phyloP scores from a whole-genome alignment of 2,329 filamentous ascomycete genomes.

The Fusarium irregulare region DNA sequence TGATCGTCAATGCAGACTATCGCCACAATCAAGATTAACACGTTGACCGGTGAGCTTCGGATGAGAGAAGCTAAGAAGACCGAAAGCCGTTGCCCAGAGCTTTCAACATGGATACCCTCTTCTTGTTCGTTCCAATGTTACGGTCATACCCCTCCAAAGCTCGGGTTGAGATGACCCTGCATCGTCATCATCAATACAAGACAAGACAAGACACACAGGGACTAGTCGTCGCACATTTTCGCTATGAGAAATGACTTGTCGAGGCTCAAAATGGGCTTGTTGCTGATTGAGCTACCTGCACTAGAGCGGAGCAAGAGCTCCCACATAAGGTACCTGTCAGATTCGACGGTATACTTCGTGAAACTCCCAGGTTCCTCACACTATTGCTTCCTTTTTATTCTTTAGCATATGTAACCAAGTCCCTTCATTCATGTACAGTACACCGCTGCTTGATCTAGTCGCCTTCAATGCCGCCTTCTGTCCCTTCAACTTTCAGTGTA shows the following conservation, averaged over 20 bases:
- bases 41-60: constrained; percentile 3
- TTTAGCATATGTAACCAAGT: constrained; percentile 5
- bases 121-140: constrained; percentile 2
- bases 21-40: constrained; percentile 24
- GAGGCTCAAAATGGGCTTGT: constrained; percentile 31
- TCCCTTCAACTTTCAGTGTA: constrained; percentile 11
- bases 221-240: constrained; percentile 27
- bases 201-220: constrained; percentile 44
- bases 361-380: neutral
- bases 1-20: constrained; percentile 12
- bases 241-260: constrained; percentile 36
- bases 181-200: constrained; percentile 37
- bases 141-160: constrained; percentile 15
- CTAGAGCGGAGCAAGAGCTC: constrained; percentile 36
- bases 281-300: constrained; percentile 38
- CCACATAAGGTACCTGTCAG: constrained; percentile 37
- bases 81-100: constrained; percentile 1
- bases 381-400: constrained; percentile 10
- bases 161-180: constrained; percentile 18
- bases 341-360: constrained; percentile 20
- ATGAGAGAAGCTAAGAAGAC: neutral
- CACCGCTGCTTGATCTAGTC: constrained; percentile 20
- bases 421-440: constrained; percentile 21
- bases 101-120: constrained; percentile 5
- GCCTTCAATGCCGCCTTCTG: neutral